Evolutionary conservation across 768 basidiomycete species (phyloP), one percentile per base, ranked within the genome.

Genomic region (Sarcomyxa edulis): DNA sequence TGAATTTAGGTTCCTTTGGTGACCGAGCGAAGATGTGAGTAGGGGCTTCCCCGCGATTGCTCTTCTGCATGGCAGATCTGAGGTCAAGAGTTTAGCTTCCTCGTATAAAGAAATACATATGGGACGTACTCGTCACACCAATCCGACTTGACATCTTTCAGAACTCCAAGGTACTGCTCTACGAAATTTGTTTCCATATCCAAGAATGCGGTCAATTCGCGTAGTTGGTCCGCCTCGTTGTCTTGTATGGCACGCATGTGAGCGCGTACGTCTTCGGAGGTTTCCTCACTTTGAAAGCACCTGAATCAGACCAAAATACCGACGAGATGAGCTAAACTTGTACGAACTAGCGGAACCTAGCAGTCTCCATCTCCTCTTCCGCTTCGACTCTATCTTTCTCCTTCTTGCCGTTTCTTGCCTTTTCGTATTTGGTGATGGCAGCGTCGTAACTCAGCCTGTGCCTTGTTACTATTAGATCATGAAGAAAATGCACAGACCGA

Each of bases 221-320:
- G 75, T 5, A 86, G 64, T 48, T 91, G 85, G 20, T 68, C 61
- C 19, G 76, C 65, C 52, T 95, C 91, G 36, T 81, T 79, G 45
- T 89, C 82, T 52, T 90, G 86, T 33, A 96, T 84, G 0, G 69
- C 71, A 35, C 76, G 73, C 72, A 94, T 89, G 25, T 85, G 77
- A 3, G 71, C 71, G n/a, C 79, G 83, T 1, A 94, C 75, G 45
- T 94, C 89, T 53, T 92, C 85, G 7, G 79, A 73, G 0, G 84
- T 82, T 59, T 96, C 91, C 40, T 95, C 90, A 48, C 92, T 93
- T 48, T 7, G 35, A 34, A 38, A 1, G 31, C 3, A 18, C 32
- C 39, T 3, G 47, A 40, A 39, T 38, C 21, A 47, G 26, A 25
- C 9, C n/a, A n/a, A 34, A 22, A 12, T 12, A 15, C 19, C 36